phyloP scores from a whole-genome alignment of 352 stramenopile species.

The Thraustotheca clavata region DNA sequence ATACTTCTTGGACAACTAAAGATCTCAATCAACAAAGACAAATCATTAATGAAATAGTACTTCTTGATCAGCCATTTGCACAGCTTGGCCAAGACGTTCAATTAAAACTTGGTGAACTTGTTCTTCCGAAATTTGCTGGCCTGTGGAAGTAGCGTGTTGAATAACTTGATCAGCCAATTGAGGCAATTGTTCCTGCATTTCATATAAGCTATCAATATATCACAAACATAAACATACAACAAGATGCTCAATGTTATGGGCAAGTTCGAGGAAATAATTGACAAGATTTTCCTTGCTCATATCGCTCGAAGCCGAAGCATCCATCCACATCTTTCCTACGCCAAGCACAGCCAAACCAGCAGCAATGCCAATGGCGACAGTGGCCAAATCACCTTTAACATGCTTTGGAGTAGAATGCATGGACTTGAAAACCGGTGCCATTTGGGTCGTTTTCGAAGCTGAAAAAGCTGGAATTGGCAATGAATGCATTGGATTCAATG shows the following conservation, averaged over 20 bases:
- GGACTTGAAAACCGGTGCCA: not conserved
- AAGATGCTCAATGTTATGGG: constrained; percentile 44
- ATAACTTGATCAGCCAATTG: constrained; percentile 9
- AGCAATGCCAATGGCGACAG: constrained; percentile 35
- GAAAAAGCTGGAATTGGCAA: not conserved
- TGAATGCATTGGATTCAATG: not conserved
- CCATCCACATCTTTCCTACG: constrained; percentile 83
- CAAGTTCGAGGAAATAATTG: constrained; percentile 68
- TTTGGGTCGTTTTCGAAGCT: not conserved
- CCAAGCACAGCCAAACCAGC: constrained; percentile 54
- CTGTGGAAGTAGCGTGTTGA: not conserved
- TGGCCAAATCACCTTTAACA: constrained; percentile 14
- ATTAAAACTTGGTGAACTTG: constrained; percentile 10
- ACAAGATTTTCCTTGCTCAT: constrained; percentile 52
- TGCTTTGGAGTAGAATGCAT: not conserved
- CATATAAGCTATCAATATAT: not conserved
- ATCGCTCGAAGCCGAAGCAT: constrained; percentile 33
- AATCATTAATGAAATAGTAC: not conserved
- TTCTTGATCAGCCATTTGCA: constrained; percentile 21
- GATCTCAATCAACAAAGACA: not conserved
- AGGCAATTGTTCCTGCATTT: constrained; percentile 12
- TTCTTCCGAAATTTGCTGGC: constrained; percentile 18
- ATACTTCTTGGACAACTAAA: constrained; percentile 20
- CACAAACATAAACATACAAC: constrained; percentile 39
- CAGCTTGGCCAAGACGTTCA: constrained; percentile 18